Base-by-base conservation (phyloP, 2,329 filamentous ascomycete genomes). In the Clonostachys rosea region DNA sequence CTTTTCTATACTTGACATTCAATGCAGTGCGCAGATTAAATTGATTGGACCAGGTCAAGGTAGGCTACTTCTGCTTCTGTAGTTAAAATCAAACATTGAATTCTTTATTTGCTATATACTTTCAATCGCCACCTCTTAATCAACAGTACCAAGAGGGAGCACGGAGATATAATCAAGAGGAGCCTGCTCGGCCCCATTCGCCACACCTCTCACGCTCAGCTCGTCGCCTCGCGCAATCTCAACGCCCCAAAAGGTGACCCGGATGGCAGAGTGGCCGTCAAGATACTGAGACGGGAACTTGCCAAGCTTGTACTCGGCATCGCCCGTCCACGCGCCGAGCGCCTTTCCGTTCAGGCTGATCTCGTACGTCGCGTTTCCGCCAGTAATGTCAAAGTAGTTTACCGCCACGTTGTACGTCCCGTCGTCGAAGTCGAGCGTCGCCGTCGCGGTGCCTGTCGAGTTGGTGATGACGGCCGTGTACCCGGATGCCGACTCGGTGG, bases 161-260 rank as follows among this genome's bases (percentile, higher is more conserved):
- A 89, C 63, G 5, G 75, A 74, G 40, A 88, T 63, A 60, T 88
- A 88, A 64, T 89, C 84, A 50, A 89, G 46, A 5, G 84, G 81
- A 45, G 84, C 85, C 11, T 73, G 73, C 65, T 88, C 85, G 24
- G 69, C 65, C 0, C 83, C 83, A 60, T 84, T 69, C 0, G 84
- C 74, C 33, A 55, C 67, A 0, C 83, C 82, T 4, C 78, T 71
- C 49, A 86, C 72, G 54, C 68, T 77, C 46, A 86, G 52, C 46
- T 60, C 56, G 52, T 79, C 75, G 0, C 81, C 81, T 47, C 69
- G 71, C 37, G 59, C 55, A 7, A 85, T 63, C 14, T 67, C 56
- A 0, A 86, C 67, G 1, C 60, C 64, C 11, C 61, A 59, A 51
- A 86, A 87, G 1, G 78, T 85, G 37, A 85, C 71, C 5, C 85